Base-by-base conservation (phyloP, 2,329 filamentous ascomycete genomes). In the Aureobasidium vineae region DNA sequence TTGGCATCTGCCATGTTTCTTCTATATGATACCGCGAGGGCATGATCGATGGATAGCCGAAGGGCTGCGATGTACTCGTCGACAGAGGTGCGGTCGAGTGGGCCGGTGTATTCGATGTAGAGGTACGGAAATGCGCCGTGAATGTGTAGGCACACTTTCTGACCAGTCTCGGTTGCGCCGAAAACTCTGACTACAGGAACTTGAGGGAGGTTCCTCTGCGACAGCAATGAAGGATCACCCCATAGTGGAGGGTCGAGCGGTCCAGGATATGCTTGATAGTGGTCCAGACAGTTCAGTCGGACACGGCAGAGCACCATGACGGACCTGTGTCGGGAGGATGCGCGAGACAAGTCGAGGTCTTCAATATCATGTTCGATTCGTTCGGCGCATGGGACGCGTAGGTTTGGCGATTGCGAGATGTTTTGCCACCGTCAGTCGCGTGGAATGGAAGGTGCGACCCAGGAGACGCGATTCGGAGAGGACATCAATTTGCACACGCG, bases 101-200 rank as follows among this genome's bases (percentile, higher is more conserved):
- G 85, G 26, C 90, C 92, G 56, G 84, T 81, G 76, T 97, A 97
- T 76, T 94, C 89, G 66, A 99, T 83, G 75, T 92, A 98, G n/a
- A 98, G 81, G 75, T 99, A 99, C 1, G 95, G 95, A 73, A 99
- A 93, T 26, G 91, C 92, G 68, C 96, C 95, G 77, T 98, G 95
- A 66, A 99, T 87, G 79, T 99, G 95, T 36, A 91, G 91, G 79
- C 95, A 97, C 19, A 97, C 92, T 75, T 96, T 97, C 78, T 98
- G 93, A 0, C 95, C 95, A 0, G 92, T 95, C 76, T 96, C 92
- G 0, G 94, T 97, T 3, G 92, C 88, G 0, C 95, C 95, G 78
- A 98, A 99, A 13, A 96, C 85, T 70, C 95, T 87, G 68, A 99
- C 88, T 13, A 98, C 86, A 0, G 95, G 94, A 0, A 98, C 87